Evolutionary conservation across 768 basidiomycete genomes (phyloP).

Genomic region (Calocera viscosa): DNA sequence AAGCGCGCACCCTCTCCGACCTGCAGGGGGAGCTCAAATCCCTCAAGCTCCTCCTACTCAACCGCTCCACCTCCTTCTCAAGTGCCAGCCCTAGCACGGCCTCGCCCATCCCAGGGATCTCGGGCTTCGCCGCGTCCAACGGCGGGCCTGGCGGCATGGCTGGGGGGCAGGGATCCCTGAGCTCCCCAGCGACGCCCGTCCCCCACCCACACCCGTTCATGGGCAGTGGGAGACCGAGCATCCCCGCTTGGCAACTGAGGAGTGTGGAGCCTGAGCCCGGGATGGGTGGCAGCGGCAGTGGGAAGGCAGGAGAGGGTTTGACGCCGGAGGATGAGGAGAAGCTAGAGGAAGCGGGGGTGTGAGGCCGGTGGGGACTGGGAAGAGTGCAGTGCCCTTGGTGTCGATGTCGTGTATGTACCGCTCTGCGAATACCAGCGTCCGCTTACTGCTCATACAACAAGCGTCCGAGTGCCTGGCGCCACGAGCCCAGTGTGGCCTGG

Average conservation of each 20-base stretch:
- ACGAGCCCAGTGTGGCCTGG: too few relatives aligned
- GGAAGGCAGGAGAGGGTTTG: too few relatives aligned
- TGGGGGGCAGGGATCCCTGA: too few relatives aligned
- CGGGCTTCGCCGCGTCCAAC: not conserved
- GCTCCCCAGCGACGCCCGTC: not conserved
- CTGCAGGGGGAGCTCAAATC: slow-evolving; percentile 92
- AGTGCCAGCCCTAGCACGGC: not conserved
- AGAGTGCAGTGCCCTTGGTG: not conserved
- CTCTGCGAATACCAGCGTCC: too few relatives aligned
- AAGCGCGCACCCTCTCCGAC: slow-evolving; percentile 69
- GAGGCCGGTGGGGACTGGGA: not conserved
- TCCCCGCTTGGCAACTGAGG: not conserved
- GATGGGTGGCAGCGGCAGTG: not conserved
- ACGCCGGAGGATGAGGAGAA: not conserved
- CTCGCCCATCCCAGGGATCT: not conserved
- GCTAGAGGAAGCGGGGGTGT: not conserved
- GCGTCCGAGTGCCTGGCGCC: too few relatives aligned
- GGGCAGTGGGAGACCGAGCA: not conserved
- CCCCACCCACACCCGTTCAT: not conserved
- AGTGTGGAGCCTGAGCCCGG: not conserved
- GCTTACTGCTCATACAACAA: too few relatives aligned
- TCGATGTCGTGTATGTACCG: too few relatives aligned
- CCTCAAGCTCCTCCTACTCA: slow-evolving; percentile 75
- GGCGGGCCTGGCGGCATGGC: not conserved
- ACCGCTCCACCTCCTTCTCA: slow-evolving; percentile 28